Evolutionary conservation across 495 filamentous ascomycete species (phyloP).

Genomic region (Penicillium roqueforti): DNA sequence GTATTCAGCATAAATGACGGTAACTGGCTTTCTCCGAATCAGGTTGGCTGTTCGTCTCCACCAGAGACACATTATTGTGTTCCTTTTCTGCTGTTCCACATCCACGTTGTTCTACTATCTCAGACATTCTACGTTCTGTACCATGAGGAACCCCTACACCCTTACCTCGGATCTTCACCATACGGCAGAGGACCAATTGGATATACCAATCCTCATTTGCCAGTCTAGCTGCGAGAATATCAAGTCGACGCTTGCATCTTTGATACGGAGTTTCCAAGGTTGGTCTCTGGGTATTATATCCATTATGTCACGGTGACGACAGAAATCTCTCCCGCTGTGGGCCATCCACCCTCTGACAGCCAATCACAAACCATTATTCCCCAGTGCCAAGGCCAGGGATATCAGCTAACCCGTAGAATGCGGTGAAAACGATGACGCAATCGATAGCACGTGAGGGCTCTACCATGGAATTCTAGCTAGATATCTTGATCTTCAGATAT

Average conservation of each 20-base stretch:
- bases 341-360: neutral
- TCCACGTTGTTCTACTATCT: neutral
- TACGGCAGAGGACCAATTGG: neutral
- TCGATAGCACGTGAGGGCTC: neutral
- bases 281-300: neutral
- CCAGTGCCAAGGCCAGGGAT: constrained; percentile 2
- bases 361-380: constrained; percentile 25
- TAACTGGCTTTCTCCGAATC: neutral
- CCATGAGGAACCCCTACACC: neutral
- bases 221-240: neutral
- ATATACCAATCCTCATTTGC: neutral
- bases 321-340: constrained; percentile 22
- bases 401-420: constrained; percentile 5
- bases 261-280: neutral
- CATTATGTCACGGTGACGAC: constrained; percentile 32
- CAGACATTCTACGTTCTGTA: neutral
- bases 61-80: too few relatives aligned
- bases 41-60: neutral
- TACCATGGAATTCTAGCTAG: neutral
- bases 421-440: constrained; percentile 18
- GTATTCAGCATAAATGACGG: neutral
- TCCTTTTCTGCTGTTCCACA: too few relatives aligned
- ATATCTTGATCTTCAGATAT: neutral
- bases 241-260: constrained; percentile 3
- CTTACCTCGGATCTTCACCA: neutral